phyloP scores from a whole-genome alignment of 192 early-diverging fungal genomes.

The Haplosporangium gracile region DNA sequence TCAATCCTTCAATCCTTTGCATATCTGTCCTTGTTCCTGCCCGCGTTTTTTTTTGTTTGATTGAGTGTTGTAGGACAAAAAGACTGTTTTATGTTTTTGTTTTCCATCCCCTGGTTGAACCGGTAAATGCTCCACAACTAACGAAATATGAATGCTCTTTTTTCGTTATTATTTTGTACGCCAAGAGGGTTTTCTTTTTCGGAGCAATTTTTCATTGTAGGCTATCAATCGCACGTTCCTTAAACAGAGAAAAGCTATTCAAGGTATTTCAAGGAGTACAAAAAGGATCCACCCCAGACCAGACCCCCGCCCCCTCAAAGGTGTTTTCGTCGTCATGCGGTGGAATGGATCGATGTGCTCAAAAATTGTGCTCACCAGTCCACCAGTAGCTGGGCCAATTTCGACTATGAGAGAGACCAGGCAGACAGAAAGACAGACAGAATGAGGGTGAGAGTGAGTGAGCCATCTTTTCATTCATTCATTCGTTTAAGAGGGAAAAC shows the following conservation, averaged over 20 bases:
- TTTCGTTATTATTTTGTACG: not conserved
- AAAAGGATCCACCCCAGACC: not conserved
- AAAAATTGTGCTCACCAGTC: too few relatives aligned
- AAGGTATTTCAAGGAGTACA: not conserved
- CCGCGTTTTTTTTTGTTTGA: constrained; percentile 5
- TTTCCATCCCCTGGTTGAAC: not conserved
- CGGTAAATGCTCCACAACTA: not conserved
- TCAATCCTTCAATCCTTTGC: not conserved
- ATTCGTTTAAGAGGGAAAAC: not conserved
- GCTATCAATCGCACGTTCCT: not conserved
- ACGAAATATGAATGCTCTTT: not conserved
- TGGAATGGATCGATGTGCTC: not conserved
- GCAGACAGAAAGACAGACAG: not conserved
- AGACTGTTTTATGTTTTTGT: not conserved
- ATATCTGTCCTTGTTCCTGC: not conserved
- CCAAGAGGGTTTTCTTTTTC: not conserved
- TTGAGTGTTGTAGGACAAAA: not conserved
- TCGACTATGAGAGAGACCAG: not conserved
- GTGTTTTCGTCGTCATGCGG: not conserved
- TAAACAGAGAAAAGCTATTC: not conserved
- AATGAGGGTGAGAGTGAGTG: constrained; percentile 1
- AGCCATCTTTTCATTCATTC: constrained; percentile 1
- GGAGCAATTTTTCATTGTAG: not conserved
- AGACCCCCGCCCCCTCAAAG: not conserved
- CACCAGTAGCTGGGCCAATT: not conserved